These are phyloP conservation scores for Boletus rubescentipes DNA, from an alignment of 768 basidiomycete species.

Conservation along the genomic window DNA sequence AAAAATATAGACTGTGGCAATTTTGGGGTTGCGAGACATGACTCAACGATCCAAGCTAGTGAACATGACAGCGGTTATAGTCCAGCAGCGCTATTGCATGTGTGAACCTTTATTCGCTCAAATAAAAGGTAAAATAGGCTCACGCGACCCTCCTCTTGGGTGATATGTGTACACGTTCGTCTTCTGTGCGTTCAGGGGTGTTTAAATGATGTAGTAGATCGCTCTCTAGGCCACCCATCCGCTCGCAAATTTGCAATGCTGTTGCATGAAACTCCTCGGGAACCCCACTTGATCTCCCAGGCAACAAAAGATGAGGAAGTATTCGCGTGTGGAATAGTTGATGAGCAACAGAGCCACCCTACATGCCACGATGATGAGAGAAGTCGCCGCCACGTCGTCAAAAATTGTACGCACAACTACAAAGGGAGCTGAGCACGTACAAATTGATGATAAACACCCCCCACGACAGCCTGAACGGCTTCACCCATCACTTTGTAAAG, in stretches of 20 bases:
- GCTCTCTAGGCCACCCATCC: slow-evolving; percentile 32
- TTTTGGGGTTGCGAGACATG: slow-evolving; percentile 3
- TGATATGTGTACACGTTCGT: slow-evolving; percentile 7
- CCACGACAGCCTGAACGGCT: slow-evolving; percentile 71
- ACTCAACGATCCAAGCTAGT: slow-evolving; percentile 4
- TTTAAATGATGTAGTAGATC: slow-evolving; percentile 8
- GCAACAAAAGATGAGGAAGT: slow-evolving; percentile 32
- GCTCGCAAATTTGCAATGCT: slow-evolving; percentile 28
- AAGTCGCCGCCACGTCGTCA: slow-evolving; percentile 10
- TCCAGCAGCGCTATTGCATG: slow-evolving; percentile 15
- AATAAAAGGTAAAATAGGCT: slow-evolving; percentile 7
- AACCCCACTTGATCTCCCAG: slow-evolving; percentile 26
- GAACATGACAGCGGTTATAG: slow-evolving; percentile 4
- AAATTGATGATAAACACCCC: slow-evolving; percentile 77
- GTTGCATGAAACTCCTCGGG: slow-evolving; percentile 31
- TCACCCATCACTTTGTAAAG: slow-evolving; percentile 79
- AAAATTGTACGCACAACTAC: slow-evolving; percentile 1
- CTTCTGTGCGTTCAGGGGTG: background rate
- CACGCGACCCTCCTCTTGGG: slow-evolving; percentile 24
- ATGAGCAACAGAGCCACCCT: slow-evolving; percentile 36
- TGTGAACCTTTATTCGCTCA: slow-evolving; percentile 2
- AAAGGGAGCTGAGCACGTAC: slow-evolving; percentile 46
- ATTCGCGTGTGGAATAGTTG: slow-evolving; percentile 36
- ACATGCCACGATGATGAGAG: background rate
- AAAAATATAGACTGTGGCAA: slow-evolving; percentile 4